Evolutionary conservation across 2,329 filamentous ascomycete species (phyloP).

Genomic region (Fusarium penzigii): DNA sequence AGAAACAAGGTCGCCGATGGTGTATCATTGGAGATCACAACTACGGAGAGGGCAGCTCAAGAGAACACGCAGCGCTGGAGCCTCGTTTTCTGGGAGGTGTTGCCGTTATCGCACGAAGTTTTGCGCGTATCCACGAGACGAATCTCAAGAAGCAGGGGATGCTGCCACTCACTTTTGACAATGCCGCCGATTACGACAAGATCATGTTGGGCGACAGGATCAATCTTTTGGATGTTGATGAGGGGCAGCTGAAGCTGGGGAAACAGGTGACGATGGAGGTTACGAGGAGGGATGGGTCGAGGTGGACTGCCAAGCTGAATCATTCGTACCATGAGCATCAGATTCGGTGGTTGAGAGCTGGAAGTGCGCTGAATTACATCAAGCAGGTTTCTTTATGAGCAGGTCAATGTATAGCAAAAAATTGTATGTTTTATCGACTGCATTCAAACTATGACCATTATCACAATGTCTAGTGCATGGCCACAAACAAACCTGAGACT

Average conservation of each 20-base stretch:
- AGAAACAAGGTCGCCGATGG: constrained; percentile 94
- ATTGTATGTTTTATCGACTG: too few relatives aligned
- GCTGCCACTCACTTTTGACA: constrained; percentile 93
- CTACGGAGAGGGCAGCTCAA: constrained; percentile 96
- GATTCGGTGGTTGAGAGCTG: constrained; percentile 11
- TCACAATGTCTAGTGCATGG: too few relatives aligned
- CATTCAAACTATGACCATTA: too few relatives aligned
- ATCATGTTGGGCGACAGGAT: constrained; percentile 88
- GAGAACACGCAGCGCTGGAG: constrained; percentile 97
- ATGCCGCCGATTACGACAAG: constrained; percentile 97
- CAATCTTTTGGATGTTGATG: constrained; percentile 7
- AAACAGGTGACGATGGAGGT: constrained; percentile 15
- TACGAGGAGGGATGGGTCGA: not conserved
- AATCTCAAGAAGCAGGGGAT: constrained; percentile 99
- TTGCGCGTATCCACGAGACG: constrained; percentile 99
- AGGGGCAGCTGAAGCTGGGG: constrained; percentile 1
- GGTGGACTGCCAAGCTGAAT: constrained; percentile 12
- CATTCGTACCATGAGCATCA: constrained; percentile 14
- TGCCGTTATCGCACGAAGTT: constrained; percentile 92
- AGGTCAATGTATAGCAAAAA: too few relatives aligned
- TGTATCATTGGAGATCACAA: constrained; percentile 99
- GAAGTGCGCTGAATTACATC: constrained; percentile 15
- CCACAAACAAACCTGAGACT: too few relatives aligned
- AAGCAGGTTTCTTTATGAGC: constrained; percentile 3
- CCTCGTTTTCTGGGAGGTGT: constrained; percentile 95